Conservation (phyloP, 805 yeast species). For the Cyberlindnera euphorbiiphila region DNA sequence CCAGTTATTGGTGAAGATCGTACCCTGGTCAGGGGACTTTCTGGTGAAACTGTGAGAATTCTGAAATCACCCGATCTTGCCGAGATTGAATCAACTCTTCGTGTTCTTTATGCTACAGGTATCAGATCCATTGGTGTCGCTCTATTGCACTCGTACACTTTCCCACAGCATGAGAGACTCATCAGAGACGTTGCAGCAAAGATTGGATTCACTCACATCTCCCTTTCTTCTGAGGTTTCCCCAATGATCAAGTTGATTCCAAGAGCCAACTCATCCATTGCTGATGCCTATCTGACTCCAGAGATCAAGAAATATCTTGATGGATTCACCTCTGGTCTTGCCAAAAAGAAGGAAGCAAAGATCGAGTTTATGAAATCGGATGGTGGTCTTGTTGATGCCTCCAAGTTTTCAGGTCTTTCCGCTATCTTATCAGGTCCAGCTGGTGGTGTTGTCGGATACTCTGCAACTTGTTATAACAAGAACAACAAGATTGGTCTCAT, state of each 20-base stretch:
- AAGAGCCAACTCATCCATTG: constrained; percentile 73
- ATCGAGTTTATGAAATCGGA: constrained; percentile 94
- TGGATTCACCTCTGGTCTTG: constrained; percentile 60
- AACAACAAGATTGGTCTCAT: constrained; percentile 57
- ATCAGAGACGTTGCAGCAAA: constrained; percentile 58
- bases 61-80: constrained; percentile 45
- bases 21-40: constrained; percentile 47
- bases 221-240: constrained; percentile 62
- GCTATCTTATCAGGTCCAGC: constrained; percentile 96
- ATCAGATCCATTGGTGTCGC: constrained; percentile 69
- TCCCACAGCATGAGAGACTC: constrained; percentile 59
- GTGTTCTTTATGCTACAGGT: constrained; percentile 49
- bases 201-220: constrained; percentile 65
- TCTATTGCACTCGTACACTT: constrained; percentile 69
- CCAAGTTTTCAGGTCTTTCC: constrained; percentile 76
- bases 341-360: constrained; percentile 38
- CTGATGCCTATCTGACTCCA: constrained; percentile 83
- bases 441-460: constrained; percentile 94
- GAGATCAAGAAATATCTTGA: constrained; percentile 62
- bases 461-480: constrained; percentile 69
- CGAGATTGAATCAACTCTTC: constrained; percentile 40
- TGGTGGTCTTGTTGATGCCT: constrained; percentile 88
- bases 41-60: constrained; percentile 66
- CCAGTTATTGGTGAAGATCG: constrained; percentile 22
- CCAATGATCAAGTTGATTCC: constrained; percentile 79